Base-by-base conservation (phyloP, 805 yeast species). In the Torulaspora franciscae region DNA sequence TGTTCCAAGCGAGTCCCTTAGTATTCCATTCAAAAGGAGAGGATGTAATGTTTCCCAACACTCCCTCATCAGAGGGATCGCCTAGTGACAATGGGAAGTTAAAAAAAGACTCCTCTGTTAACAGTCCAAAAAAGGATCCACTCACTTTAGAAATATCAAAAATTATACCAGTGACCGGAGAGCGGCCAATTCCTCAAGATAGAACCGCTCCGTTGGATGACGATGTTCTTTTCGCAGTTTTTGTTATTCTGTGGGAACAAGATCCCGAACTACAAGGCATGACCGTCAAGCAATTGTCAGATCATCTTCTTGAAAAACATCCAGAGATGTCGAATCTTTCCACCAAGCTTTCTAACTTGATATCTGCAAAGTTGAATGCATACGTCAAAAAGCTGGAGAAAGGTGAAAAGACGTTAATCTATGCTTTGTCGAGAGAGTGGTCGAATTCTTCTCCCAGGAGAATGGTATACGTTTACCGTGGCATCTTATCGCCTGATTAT, bases 241-340 rank as follows among this genome's bases (percentile, higher is more conserved):
- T 85, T 58, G 74, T 78, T 46, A 84, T 85, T 40, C 65, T 85
- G 46, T 83, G 69, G 64, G 90, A 83, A 48, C 70, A 75, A 50
- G 95, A 85, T 59, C 67, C 81, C 1, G 75, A 74, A 42, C 82
- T 85, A 40, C 72, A 74, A 48, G 95, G 95, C 52, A 83, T 85
- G 89, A 85, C 95, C n/a, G 95, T 85, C 26, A 85, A 85, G 59
- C 95, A 85, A 61, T 76, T 85, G 47, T 85, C 95, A 66, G 95
- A 85, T 62, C 75, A 81, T 46, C 69, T 85, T 38, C 69, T 80
- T 40, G 86, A 80, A 45, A 75, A 77, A 55, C 91, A 85, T 61
- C 95, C 95, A 1, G 89, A 84, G 40, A 85, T 85, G 89, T 85
- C 89, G 4, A 83, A 79, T 48, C 65, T 85, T 47, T 82, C 89